Evolutionary conservation across 345 rosid species (phyloP).

Genomic region (Gossypium australe): DNA sequence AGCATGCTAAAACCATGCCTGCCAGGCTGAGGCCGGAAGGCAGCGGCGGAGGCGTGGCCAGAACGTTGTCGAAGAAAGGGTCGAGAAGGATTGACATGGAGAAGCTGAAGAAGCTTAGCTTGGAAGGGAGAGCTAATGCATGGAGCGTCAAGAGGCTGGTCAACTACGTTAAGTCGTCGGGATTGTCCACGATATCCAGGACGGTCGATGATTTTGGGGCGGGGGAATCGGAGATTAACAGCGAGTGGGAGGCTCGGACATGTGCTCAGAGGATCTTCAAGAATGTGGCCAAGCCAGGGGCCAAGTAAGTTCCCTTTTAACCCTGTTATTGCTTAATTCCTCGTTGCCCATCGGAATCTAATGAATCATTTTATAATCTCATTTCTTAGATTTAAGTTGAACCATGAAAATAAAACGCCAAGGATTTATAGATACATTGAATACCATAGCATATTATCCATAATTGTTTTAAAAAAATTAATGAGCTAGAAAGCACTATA

Average conservation of each 20-base stretch:
- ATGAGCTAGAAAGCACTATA: too few species aligned
- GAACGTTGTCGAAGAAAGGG: slow-evolving; percentile 19
- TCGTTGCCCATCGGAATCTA: neutral
- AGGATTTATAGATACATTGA: too few species aligned
- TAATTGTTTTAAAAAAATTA: too few species aligned
- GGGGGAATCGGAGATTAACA: slow-evolving; percentile 37
- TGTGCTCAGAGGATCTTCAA: slow-evolving; percentile 45
- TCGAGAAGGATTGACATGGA: slow-evolving; percentile 43
- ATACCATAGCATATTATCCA: too few species aligned
- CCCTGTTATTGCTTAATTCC: neutral
- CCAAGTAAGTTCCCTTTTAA: slow-evolving; percentile 33
- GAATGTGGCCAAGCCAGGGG: slow-evolving; percentile 44
- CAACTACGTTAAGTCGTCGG: slow-evolving; percentile 35
- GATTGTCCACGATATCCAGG: slow-evolving; percentile 43
- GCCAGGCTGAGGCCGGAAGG: slow-evolving; percentile 18
- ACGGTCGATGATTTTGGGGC: slow-evolving; percentile 40
- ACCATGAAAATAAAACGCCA: too few species aligned
- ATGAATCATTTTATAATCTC: neutral
- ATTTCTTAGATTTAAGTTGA: too few species aligned
- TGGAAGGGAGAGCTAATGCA: slow-evolving; percentile 29
- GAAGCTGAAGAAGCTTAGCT: slow-evolving; percentile 41
- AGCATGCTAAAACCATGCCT: slow-evolving; percentile 22
- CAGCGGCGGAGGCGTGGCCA: neutral
- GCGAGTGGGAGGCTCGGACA: slow-evolving; percentile 51
- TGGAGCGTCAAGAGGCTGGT: slow-evolving; percentile 53